These are phyloP conservation scores for Fusarium foetens DNA, from an alignment of 2,329 filamentous ascomycete species.

Conservation along the genomic window DNA sequence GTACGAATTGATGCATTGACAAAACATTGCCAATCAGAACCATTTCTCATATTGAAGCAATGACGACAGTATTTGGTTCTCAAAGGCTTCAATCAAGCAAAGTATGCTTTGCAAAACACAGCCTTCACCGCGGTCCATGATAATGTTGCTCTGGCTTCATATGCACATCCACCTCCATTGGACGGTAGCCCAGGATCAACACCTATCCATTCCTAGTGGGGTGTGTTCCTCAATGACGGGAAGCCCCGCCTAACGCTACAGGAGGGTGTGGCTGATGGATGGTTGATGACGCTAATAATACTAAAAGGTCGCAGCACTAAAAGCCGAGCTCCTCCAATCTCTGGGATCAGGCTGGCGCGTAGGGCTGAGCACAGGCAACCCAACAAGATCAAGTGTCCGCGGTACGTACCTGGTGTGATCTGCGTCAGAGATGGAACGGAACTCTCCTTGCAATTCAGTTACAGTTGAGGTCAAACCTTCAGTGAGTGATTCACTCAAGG, in stretches of 20 bases:
- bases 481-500: not conserved
- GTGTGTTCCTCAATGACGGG: constrained; percentile 40
- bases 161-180: not conserved
- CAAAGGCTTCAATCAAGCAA: not conserved
- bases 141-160: constrained; percentile 9
- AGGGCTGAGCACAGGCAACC: constrained; percentile 45
- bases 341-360: constrained; percentile 35
- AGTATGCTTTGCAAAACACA: constrained; percentile 14
- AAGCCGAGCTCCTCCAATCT: constrained; percentile 23
- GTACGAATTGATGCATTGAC: not conserved
- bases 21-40: not conserved
- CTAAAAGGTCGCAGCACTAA: constrained; percentile 39
- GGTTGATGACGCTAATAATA: constrained; percentile 44
- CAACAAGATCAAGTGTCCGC: not conserved
- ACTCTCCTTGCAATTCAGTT: constrained; percentile 22
- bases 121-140: constrained; percentile 37
- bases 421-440: constrained; percentile 16
- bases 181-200: not conserved
- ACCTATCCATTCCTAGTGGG: constrained; percentile 17
- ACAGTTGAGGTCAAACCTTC: not conserved
- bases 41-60: not conserved
- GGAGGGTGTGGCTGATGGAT: constrained; percentile 42
- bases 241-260: constrained; percentile 30
- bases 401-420: constrained; percentile 17
- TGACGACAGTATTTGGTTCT: not conserved